Evolutionary conservation across 169 alveolate genomes (phyloP).

Genomic region (Plasmodium berghei): DNA sequence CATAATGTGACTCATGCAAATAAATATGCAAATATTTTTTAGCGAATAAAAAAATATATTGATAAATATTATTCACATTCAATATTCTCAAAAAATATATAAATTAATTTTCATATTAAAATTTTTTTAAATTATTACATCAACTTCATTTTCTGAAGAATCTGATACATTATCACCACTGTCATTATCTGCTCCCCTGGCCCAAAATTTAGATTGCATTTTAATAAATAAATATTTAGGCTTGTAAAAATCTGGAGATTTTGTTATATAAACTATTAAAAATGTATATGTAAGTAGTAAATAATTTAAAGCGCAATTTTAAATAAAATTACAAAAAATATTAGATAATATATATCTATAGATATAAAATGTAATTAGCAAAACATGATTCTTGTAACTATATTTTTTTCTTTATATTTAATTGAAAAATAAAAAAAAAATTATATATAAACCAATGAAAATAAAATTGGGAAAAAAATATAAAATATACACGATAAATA

Average conservation of each 20-base stretch:
- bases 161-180: conserved; percentile 72
- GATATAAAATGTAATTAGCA: background rate
- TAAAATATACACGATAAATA: too few species aligned
- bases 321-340: background rate
- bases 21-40: background rate
- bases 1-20: too few species aligned
- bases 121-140: conserved; percentile 24
- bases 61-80: background rate
- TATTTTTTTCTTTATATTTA: too few species aligned
- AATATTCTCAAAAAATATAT: too few species aligned
- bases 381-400: background rate
- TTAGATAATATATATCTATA: background rate
- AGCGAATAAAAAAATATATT: background rate
- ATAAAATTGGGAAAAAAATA: too few species aligned
- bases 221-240: background rate
- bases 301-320: conserved; percentile 1
- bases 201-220: conserved; percentile 92
- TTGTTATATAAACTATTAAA: background rate
- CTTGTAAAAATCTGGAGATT: background rate
- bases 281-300: background rate
- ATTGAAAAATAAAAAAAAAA: too few species aligned
- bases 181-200: conserved; percentile 83
- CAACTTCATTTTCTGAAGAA: conserved; percentile 74
- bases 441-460: too few species aligned
- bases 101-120: too few species aligned